Percentiles rank a stretch among this genome's conserved stretches.
Conservation (phyloP, 345 rosid species). For the Arabis hirsuta region DNA sequence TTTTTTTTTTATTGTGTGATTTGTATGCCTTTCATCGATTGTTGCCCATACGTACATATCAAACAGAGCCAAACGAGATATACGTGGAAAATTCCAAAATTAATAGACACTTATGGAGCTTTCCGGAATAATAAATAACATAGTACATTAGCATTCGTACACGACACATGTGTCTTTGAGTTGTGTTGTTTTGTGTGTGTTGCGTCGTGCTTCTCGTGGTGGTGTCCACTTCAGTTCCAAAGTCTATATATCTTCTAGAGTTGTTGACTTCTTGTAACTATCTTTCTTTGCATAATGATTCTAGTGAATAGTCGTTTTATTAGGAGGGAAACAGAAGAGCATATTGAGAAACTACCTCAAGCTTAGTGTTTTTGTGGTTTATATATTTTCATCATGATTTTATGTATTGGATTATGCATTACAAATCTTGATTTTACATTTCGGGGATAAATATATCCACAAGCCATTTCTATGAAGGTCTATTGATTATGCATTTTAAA, state of each 20-base stretch:
- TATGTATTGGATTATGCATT: too few species aligned
- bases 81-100: not conserved
- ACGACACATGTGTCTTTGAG: slow-evolving; percentile 36
- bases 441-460: too few species aligned
- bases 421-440: not conserved
- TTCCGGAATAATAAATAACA: slow-evolving; percentile 32
- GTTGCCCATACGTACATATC: slow-evolving; percentile 1
- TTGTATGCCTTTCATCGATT: not conserved
- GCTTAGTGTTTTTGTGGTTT: not conserved
- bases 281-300: not conserved
- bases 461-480: too few species aligned
- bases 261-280: slow-evolving; percentile 12
- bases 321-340: not conserved
- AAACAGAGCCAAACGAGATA: slow-evolving; percentile 15
- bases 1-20: slow-evolving; percentile 15
- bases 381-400: not conserved
- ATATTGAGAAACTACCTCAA: slow-evolving; percentile 1
- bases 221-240: slow-evolving; percentile 5
- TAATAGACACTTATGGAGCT: slow-evolving; percentile 27
- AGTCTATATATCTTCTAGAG: slow-evolving; percentile 12
- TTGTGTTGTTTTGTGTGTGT: slow-evolving; percentile 32
- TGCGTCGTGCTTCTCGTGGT: slow-evolving; percentile 14
- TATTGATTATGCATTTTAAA: not conserved
- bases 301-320: slow-evolving; percentile 3
- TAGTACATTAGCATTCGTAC: slow-evolving; percentile 32